Evolutionary conservation across 139 green algal species (phyloP), one percentile per base, ranked within the genome.

Genomic region (Micractinium conductrix): DNA sequence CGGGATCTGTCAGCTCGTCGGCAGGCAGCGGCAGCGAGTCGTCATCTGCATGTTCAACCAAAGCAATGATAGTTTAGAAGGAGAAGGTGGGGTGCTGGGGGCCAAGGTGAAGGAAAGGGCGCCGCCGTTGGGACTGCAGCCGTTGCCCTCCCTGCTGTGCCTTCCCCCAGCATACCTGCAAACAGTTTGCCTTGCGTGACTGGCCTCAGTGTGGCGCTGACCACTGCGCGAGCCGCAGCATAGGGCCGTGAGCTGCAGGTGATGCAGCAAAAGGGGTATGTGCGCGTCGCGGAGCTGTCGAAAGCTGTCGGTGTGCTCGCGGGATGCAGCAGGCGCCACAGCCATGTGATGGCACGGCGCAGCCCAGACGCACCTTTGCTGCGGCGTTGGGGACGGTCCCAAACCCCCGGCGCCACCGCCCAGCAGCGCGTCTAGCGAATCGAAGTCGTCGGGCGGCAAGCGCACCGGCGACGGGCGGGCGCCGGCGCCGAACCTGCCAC

Each of bases 391-490:
- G 7, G 65, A 72, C 1, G 65, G 65, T 14, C 65, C 65, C 33
- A 72, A 26, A 1, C 42, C 35, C 8, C 70, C 70, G 9, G 44
- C 70, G 42, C 70, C 70, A 28, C 70, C 70, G 30, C 48, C 67
- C 21, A 87, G 65, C 48, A 84, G 73, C 83, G 60, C 17, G 48
- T 87, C 75, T 2, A 84, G 67, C 40, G 78, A 84, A 17, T 87
- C 78, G 4, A 87, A 37, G 28, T 81, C 48, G 45, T 22, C 42
- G 19, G 21, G 21, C 33, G 33, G 43, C n/a, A n/a, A n/a, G n/a
- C n/a, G n/a, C n/a, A n/a, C n/a, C n/a, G n/a, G n/a, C n/a, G 48
- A 22, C 48, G 14, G 50, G 35, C 43, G 44, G 73, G 43, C 58
- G 58, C 58, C 58, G 58, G 58, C 58, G 58, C 58, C 58, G 26